These are phyloP conservation scores for Alternaria sp. DNA, from an alignment of 2,329 filamentous ascomycete species.

Conservation along the genomic window DNA sequence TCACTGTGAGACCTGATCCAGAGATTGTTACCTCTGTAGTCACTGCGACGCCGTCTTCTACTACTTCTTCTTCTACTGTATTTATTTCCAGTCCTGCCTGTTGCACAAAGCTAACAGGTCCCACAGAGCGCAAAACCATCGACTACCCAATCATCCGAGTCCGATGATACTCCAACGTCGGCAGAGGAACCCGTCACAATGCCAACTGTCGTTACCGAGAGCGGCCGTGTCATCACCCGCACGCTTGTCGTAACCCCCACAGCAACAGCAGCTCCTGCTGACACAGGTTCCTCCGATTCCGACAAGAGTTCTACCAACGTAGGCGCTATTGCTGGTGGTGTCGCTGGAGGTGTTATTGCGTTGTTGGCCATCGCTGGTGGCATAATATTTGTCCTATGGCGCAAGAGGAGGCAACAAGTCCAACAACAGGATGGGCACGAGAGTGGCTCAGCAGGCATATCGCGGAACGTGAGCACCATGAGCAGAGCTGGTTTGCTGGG, in stretches of 20 bases:
- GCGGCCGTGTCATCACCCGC: conserved; percentile 54
- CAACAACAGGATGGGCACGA: conserved; percentile 25
- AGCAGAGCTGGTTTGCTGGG: conserved; percentile 58
- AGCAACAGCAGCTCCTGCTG: conserved; percentile 26
- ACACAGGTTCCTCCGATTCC: conserved; percentile 17
- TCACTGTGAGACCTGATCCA: conserved; percentile 32
- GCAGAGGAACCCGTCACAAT: conserved; percentile 29
- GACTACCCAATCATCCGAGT: conserved; percentile 25
- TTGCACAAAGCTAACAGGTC: conserved; percentile 18
- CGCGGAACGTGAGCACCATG: conserved; percentile 58
- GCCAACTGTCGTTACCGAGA: conserved; percentile 54
- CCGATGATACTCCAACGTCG: conserved; percentile 16
- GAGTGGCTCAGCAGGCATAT: conserved; percentile 35
- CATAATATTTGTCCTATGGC: conserved; percentile 53
- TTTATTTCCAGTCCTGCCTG: conserved; percentile 20
- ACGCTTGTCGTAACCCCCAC: conserved; percentile 54
- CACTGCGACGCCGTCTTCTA: conserved; percentile 28
- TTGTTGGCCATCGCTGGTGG: conserved; percentile 49
- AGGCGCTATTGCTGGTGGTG: conserved; percentile 58
- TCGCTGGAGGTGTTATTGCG: conserved; percentile 53
- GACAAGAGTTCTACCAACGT: conserved; percentile 42
- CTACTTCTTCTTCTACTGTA: conserved; percentile 27
- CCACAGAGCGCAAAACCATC: conserved; percentile 24
- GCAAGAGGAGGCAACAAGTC: conserved; percentile 39
- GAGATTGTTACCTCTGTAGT: conserved; percentile 42